Percentiles rank a stretch among this genome's conserved stretches.
Conservation (phyloP, 768 basidiomycete species). For the Floccularia luteovirens region DNA sequence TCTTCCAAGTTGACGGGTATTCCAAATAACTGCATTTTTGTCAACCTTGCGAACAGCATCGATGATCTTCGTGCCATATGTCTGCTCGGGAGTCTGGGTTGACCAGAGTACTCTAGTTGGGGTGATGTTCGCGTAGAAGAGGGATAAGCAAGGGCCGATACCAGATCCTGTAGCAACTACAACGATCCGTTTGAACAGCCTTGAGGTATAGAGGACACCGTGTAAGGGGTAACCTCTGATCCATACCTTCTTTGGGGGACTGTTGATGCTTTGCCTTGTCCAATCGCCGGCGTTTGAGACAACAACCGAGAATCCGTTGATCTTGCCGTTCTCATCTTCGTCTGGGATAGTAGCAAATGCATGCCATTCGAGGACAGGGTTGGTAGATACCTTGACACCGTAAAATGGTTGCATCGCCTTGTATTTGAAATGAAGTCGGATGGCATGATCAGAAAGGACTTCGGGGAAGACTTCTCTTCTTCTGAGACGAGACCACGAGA, state of each 20-base stretch:
- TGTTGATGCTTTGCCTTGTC: constrained; percentile 38
- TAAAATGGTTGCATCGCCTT: constrained; percentile 25
- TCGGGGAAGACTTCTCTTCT: constrained; percentile 39
- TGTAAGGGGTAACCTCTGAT: constrained; percentile 44
- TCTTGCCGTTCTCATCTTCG: constrained; percentile 23
- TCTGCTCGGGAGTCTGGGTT: constrained; percentile 28
- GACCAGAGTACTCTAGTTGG: constrained; percentile 33
- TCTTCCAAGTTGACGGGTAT: constrained; percentile 27
- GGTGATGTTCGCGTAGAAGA: constrained; percentile 26
- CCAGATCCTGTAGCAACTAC: constrained; percentile 49
- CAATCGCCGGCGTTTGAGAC: constrained; percentile 53
- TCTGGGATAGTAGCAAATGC: constrained; percentile 36
- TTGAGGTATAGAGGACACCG: constrained; percentile 41
- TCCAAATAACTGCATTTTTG: constrained; percentile 31
- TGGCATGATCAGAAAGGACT: constrained; percentile 43
- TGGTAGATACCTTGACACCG: constrained; percentile 22
- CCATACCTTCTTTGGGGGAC: constrained; percentile 47
- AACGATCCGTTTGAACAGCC: constrained; percentile 42
- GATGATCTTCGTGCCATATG: constrained; percentile 32
- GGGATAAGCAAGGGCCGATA: constrained; percentile 38
- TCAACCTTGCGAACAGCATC: constrained; percentile 30
- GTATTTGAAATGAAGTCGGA: constrained; percentile 49
- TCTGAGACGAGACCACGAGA: constrained; percentile 47
- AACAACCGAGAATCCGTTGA: constrained; percentile 40
- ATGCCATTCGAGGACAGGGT: constrained; percentile 43